phyloP scores from a whole-genome alignment of 2,329 filamentous ascomycete species.

The Magnaporthales sp. region DNA sequence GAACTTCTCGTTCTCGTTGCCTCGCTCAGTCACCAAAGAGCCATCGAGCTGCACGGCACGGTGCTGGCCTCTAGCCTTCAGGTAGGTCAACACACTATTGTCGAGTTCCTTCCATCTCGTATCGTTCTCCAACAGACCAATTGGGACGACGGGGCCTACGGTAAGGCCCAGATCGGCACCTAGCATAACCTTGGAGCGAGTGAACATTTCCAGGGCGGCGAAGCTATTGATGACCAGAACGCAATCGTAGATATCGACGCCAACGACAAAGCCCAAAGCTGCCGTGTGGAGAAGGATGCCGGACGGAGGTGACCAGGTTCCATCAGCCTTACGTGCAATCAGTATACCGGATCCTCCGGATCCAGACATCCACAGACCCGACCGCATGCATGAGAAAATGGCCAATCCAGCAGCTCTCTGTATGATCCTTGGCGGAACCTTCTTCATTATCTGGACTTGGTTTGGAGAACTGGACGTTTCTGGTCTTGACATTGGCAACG shows the following conservation, averaged over 20 bases:
- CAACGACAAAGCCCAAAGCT: conserved; percentile 80
- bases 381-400: conserved; percentile 93
- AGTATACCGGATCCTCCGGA: conserved; percentile 85
- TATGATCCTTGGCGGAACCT: conserved; percentile 80
- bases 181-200: conserved; percentile 67
- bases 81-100: conserved; percentile 48
- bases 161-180: conserved; percentile 15
- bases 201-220: conserved; percentile 76
- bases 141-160: conserved; percentile 47
- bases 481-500: conserved; percentile 5
- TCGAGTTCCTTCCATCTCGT: conserved; percentile 40
- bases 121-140: conserved; percentile 43
- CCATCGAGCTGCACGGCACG: conserved; percentile 46
- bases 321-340: conserved; percentile 74
- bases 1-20: conserved; percentile 52
- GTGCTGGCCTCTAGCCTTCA: conserved; percentile 49
- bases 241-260: conserved; percentile 93
- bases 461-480: conserved; percentile 19
- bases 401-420: conserved; percentile 83
- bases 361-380: conserved; percentile 83
- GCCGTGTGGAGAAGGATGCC: conserved; percentile 87
- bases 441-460: conserved; percentile 56
- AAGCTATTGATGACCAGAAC: conserved; percentile 87
- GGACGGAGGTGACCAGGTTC: conserved; percentile 61
- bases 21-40: conserved; percentile 46